phyloP scores from a whole-genome alignment of 1,284 basidiomycete genomes.

The Cerioporus squamosus region DNA sequence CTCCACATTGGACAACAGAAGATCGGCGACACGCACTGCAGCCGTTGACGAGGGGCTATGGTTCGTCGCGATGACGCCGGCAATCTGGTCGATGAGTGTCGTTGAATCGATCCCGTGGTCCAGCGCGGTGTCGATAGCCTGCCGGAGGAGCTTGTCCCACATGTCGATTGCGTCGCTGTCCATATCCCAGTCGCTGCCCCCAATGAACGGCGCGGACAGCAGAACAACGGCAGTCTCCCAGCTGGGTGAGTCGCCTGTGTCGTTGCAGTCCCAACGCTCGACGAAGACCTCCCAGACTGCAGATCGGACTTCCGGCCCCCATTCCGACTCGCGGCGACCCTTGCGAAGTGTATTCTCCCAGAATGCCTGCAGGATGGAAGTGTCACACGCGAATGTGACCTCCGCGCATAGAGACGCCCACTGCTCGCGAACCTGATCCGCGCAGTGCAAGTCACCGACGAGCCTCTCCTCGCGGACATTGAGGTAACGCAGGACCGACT shows the following conservation, averaged over 20 bases:
- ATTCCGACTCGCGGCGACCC: slow-evolving; percentile 33
- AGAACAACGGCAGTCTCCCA: slow-evolving; percentile 63
- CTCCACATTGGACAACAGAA: slow-evolving; percentile 60
- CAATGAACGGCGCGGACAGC: slow-evolving; percentile 65
- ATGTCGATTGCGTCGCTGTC: slow-evolving; percentile 52
- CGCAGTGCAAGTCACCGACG: slow-evolving; percentile 45
- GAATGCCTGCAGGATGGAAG: slow-evolving; percentile 53
- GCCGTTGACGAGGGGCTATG: slow-evolving; percentile 47
- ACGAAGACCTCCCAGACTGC: slow-evolving; percentile 60
- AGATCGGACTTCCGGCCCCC: slow-evolving; percentile 43
- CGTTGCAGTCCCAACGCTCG: slow-evolving; percentile 52
- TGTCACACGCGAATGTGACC: slow-evolving; percentile 45
- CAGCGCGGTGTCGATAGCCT: slow-evolving; percentile 55
- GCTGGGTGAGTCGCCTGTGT: slow-evolving; percentile 21
- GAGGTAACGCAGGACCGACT: slow-evolving; percentile 51
- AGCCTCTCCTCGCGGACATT: slow-evolving; percentile 52
- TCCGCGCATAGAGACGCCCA: slow-evolving; percentile 69
- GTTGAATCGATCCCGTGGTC: slow-evolving; percentile 60
- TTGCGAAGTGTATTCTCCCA: slow-evolving; percentile 43
- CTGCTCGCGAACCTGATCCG: slow-evolving; percentile 45
- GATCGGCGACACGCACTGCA: slow-evolving; percentile 57
- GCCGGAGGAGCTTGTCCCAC: slow-evolving; percentile 63
- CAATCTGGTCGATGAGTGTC: slow-evolving; percentile 58
- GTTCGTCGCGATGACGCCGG: slow-evolving; percentile 47
- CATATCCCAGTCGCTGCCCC: slow-evolving; percentile 56